A percentile compares a stretch with the other conserved stretches of the same genome.
These are phyloP conservation scores for Vitrella brassicaformis DNA, from an alignment of 73 alveolate species.

Conservation along the genomic window DNA sequence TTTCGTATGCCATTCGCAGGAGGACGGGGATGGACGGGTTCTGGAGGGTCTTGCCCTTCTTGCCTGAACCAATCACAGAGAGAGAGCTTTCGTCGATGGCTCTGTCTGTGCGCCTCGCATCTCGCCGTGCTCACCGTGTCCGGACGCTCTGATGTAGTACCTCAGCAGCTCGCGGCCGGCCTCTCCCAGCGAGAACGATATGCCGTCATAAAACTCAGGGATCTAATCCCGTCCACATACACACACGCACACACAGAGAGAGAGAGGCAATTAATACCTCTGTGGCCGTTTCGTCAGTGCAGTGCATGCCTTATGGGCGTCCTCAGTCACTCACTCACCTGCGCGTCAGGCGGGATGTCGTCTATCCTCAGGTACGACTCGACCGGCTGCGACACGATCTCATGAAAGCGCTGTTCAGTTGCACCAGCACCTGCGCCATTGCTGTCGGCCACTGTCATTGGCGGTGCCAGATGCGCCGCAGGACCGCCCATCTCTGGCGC, in stretches of 20 bases:
- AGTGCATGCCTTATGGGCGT: too few species aligned
- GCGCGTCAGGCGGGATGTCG: too few species aligned
- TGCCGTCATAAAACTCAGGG: neutral
- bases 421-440: too few species aligned
- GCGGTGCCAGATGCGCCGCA: too few species aligned
- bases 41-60: neutral
- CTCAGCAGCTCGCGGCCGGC: neutral
- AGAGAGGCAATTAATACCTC: neutral
- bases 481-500: too few species aligned
- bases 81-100: neutral
- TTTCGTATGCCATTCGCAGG: neutral
- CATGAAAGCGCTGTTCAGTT: too few species aligned
- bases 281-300: too few species aligned
- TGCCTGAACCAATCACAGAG: neutral
- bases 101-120: neutral
- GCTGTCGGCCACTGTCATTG: too few species aligned
- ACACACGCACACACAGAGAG: neutral
- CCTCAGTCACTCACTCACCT: too few species aligned
- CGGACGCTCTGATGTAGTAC: neutral
- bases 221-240: too few species aligned
- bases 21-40: neutral
- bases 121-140: neutral
- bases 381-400: too few species aligned
- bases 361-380: too few species aligned
- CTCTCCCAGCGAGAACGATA: neutral